A percentile compares a stretch with the other conserved stretches of the same genome.
These are phyloP conservation scores for Sclerospora graminicola DNA, from an alignment of 352 stramenopile genomes.

Conservation along the genomic window DNA sequence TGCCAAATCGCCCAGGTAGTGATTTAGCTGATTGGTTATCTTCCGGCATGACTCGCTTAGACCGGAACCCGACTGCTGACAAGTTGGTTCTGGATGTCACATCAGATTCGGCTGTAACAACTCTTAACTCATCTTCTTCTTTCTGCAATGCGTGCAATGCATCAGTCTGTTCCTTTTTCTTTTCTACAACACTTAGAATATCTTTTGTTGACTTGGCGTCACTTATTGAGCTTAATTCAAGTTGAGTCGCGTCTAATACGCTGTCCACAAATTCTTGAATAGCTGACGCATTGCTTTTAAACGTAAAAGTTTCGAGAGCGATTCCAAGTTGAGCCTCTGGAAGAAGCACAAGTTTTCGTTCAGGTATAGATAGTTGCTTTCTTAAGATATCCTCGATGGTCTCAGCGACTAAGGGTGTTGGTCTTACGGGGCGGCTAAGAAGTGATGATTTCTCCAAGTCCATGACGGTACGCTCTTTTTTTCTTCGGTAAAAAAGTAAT, in stretches of 20 bases:
- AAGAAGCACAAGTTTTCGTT: slow-evolving; percentile 69
- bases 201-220: slow-evolving; percentile 48
- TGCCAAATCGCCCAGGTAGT: slow-evolving; percentile 14
- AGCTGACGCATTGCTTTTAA: slow-evolving; percentile 72
- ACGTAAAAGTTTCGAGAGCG: slow-evolving; percentile 69
- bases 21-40: slow-evolving; percentile 3
- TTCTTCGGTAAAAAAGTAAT: slow-evolving; percentile 67
- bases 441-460: slow-evolving; percentile 24
- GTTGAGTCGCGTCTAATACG: slow-evolving; percentile 62
- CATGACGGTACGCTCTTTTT: slow-evolving; percentile 39
- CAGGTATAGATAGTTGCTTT: slow-evolving; percentile 45
- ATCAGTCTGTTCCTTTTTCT: slow-evolving; percentile 51
- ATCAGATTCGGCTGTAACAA: background rate
- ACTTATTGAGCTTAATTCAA: slow-evolving; percentile 36
- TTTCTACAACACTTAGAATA: slow-evolving; percentile 51
- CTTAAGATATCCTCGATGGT: slow-evolving; percentile 75
- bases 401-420: slow-evolving; percentile 46
- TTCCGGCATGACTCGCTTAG: background rate
- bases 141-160: slow-evolving; percentile 39
- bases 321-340: slow-evolving; percentile 55
- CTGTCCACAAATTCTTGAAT: slow-evolving; percentile 69
- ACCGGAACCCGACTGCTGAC: slow-evolving; percentile 7
- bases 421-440: slow-evolving; percentile 40
- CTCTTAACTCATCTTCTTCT: slow-evolving; percentile 21
- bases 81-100: background rate